Evolutionary conservation across 2,329 filamentous ascomycete species (phyloP), one percentile per base, ranked within the genome.

Genomic region (Aspergillus hortae): DNA sequence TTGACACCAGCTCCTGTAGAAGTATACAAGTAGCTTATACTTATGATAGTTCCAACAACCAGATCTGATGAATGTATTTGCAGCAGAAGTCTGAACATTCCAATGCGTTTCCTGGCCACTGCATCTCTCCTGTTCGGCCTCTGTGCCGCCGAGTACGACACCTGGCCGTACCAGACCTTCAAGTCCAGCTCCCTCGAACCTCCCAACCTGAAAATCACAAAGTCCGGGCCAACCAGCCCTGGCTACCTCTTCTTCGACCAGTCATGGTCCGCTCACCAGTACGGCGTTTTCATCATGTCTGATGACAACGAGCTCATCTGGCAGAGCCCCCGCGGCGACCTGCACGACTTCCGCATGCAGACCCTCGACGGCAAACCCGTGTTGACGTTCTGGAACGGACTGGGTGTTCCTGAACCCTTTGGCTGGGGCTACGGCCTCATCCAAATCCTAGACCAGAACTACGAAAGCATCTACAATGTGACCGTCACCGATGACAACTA

Each of bases 371-470:
- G 56, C 1, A 42, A 61, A 15, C 61, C 58, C 7, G 65, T 68
- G 3, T 50, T 69, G 21, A 63, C 56, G 7, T 67, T 61, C 52
- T 69, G 32, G 30, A 46, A 46, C 32, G 65, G 64, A 51, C 58
- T 36, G 63, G 65, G 12, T 48, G 40, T 58, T 43, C 43, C 53
- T 17, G 52, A 53, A 30, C 44, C 44, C 4, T 33, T 57, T 15
- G 59, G 60, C 3, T 64, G 56, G 21, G 59, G 59, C 2, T 62
- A 58, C 36, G 63, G 61, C 15, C 49, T 57, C 6, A 58, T 63
- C 14, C 61, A 59, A 6, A 55, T 66, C 25, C 58, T 67, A 14
- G 61, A 67, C 49, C 54, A 55, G 19, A 62, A 55, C 4, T 66
- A 67, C 40, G 56, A 55, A 14, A 57, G 57, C 38, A 65, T 66